A percentile compares a stretch with the other conserved stretches of the same genome.
These are phyloP conservation scores for Cytospora mali DNA, from an alignment of 2,329 filamentous ascomycete genomes.

Conservation along the genomic window DNA sequence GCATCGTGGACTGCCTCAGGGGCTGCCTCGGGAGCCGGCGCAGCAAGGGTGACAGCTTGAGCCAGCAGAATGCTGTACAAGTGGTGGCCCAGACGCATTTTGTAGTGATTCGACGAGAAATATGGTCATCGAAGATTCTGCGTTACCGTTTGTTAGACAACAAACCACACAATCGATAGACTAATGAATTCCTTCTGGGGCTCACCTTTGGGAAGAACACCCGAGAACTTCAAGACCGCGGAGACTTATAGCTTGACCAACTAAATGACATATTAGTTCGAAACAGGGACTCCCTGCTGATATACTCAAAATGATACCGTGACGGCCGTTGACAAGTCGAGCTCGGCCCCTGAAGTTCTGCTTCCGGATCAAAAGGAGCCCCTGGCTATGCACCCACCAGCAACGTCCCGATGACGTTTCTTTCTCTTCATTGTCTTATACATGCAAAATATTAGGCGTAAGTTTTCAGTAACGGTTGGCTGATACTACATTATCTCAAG, in stretches of 20 bases:
- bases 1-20: background rate
- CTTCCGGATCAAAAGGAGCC: conserved; percentile 4
- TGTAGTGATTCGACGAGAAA: background rate
- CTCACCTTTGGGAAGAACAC: background rate
- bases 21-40: conserved; percentile 3
- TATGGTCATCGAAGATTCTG: background rate
- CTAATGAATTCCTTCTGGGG: background rate
- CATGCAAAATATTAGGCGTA: background rate
- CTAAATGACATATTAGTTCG: background rate
- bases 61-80: background rate
- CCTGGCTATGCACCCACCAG: background rate
- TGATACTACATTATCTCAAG: background rate
- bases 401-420: background rate
- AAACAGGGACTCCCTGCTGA: conserved; percentile 3
- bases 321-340: background rate
- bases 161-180: background rate
- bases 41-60: background rate
- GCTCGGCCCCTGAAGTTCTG: conserved; percentile 7
- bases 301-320: background rate
- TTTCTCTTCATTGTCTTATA: background rate
- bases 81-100: conserved; percentile 2
- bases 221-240: background rate
- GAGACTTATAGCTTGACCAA: background rate
- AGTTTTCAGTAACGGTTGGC: background rate
- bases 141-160: background rate